These are phyloP conservation scores for Eucalyptus paniculata DNA, from an alignment of 345 rosid genomes.

Conservation along the genomic window DNA sequence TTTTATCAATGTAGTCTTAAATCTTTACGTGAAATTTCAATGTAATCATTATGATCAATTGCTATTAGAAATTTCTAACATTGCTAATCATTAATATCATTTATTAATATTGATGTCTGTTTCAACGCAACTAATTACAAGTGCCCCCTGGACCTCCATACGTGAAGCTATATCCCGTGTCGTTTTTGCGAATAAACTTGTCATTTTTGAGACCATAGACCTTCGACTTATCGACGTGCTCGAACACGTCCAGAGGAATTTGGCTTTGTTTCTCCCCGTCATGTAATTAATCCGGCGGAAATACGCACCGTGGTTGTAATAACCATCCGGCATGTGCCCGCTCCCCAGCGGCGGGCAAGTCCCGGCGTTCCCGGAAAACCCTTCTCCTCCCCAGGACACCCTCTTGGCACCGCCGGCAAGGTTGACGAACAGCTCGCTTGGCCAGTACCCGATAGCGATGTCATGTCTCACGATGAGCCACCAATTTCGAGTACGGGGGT, in stretches of 20 bases:
- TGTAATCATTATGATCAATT: not conserved
- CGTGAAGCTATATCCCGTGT: not conserved
- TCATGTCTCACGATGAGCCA: not conserved
- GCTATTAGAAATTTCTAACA: accelerated
- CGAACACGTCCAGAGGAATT: not conserved
- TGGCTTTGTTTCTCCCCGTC: not conserved
- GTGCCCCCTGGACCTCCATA: not conserved
- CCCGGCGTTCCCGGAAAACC: not conserved
- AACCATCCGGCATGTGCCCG: not conserved
- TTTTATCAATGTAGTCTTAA: not conserved
- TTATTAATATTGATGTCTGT: not conserved
- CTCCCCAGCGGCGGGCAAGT: not conserved
- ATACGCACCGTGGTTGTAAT: not conserved
- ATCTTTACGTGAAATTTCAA: not conserved
- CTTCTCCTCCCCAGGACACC: not conserved
- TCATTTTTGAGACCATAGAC: not conserved
- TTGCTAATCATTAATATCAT: not conserved
- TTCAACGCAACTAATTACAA: not conserved
- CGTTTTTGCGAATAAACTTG: not conserved
- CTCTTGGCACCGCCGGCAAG: not conserved
- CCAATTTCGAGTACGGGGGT: not conserved
- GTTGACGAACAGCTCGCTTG: not conserved
- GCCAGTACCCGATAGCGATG: not conserved
- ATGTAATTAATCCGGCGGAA: not conserved
- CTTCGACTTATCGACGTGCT: not conserved